Evolutionary conservation across 179 eudicot genomes (phyloP).

Genomic region (Camellia oleifera): DNA sequence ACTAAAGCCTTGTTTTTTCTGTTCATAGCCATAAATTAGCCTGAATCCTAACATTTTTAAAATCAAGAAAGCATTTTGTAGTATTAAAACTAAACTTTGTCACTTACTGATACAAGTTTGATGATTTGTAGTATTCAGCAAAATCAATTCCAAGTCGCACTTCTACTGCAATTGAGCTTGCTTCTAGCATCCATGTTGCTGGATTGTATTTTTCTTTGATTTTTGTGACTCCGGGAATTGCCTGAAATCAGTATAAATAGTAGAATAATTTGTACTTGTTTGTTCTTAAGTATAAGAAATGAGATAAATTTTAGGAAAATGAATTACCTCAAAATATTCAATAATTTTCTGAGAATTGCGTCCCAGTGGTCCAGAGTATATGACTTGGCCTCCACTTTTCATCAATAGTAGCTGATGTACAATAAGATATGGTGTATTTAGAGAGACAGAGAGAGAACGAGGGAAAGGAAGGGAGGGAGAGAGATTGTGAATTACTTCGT

Average conservation of each 20-base stretch:
- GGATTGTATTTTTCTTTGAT: conserved; percentile 86
- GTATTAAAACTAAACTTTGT: background rate
- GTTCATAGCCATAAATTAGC: conserved; percentile 13
- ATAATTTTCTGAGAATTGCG: conserved; percentile 65
- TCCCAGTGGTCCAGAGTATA: conserved; percentile 79
- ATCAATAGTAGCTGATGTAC: conserved; percentile 55
- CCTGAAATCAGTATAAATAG: conserved; percentile 30
- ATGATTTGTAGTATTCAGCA: conserved; percentile 64
- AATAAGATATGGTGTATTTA: background rate
- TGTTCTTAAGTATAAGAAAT: background rate
- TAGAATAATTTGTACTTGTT: background rate
- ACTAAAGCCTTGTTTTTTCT: conserved; percentile 75
- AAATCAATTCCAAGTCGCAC: conserved; percentile 69
- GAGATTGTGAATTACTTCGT: conserved; percentile 47
- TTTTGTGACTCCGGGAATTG: conserved; percentile 64
- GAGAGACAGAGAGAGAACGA: background rate
- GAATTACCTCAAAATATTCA: conserved; percentile 72
- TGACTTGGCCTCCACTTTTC: conserved; percentile 87
- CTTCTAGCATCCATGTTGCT: conserved; percentile 98
- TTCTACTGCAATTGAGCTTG: conserved; percentile 72
- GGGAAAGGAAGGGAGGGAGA: background rate
- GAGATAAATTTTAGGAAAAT: background rate
- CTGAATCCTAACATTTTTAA: no score
- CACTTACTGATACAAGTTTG: conserved; percentile 71
- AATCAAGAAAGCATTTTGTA: background rate